Conservation (phyloP, 208 protist genomes). For the Porcisia hertigi region DNA sequence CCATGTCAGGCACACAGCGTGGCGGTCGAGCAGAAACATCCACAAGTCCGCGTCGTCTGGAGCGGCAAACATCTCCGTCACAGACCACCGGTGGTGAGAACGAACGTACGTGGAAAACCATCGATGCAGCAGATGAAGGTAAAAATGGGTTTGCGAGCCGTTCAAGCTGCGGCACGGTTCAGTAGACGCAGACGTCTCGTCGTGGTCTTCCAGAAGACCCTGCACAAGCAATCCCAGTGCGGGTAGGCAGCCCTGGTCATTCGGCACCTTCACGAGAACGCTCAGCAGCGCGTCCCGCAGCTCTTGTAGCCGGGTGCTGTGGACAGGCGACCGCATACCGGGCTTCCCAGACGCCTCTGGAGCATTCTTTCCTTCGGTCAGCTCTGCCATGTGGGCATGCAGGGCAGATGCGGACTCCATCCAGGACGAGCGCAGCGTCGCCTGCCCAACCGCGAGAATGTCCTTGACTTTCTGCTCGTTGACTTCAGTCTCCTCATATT, state of each 20-base stretch:
- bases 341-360: neutral
- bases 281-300: conserved; percentile 15
- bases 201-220: conserved; percentile 16
- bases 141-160: conserved; percentile 52
- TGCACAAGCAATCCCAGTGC: conserved; percentile 23
- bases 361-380: neutral
- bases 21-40: conserved; percentile 70
- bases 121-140: conserved; percentile 52
- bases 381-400: neutral
- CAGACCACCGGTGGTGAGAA: conserved; percentile 47
- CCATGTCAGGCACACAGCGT: conserved; percentile 61
- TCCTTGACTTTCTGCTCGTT: conserved; percentile 55
- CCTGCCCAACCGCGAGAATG: conserved; percentile 30
- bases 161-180: conserved; percentile 35
- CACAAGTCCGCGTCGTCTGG: conserved; percentile 65
- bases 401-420: conserved; percentile 19
- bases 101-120: conserved; percentile 63
- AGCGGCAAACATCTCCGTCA: conserved; percentile 24
- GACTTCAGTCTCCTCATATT: conserved; percentile 70
- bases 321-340: neutral
- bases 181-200: conserved; percentile 20
- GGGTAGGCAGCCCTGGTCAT: conserved; percentile 10
- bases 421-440: conserved; percentile 21
- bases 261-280: conserved; percentile 7
- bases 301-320: conserved; percentile 14